phyloP scores from a whole-genome alignment of 192 early-diverging fungal species.

The Pilobolus umbonatus region DNA sequence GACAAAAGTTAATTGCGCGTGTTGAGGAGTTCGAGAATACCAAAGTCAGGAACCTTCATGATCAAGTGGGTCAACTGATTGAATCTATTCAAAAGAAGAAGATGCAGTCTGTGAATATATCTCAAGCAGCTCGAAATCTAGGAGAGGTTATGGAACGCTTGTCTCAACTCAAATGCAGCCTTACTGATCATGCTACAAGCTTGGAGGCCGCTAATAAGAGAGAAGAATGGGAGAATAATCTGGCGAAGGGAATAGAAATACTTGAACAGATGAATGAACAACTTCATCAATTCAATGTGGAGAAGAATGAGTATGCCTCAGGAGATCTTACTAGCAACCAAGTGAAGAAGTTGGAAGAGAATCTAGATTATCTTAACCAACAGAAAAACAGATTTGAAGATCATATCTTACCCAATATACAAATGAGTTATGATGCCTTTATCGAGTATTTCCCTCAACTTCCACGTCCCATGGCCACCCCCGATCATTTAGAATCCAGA shows the following conservation, averaged over 20 bases:
- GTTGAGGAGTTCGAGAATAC: slow-evolving; percentile 21
- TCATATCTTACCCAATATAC: slow-evolving; percentile 6
- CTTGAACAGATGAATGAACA: slow-evolving; percentile 22
- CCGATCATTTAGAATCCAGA: slow-evolving; percentile 27
- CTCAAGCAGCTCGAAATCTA: slow-evolving; percentile 11
- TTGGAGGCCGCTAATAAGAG: slow-evolving; percentile 16
- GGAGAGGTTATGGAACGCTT: slow-evolving; percentile 16
- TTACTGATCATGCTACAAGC: slow-evolving; percentile 13
- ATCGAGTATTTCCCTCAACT: slow-evolving; percentile 19
- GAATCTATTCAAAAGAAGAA: slow-evolving; percentile 12
- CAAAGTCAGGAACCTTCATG: slow-evolving; percentile 15
- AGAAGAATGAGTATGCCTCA: slow-evolving; percentile 17
- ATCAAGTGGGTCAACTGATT: slow-evolving; percentile 16
- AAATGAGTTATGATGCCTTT: slow-evolving; percentile 22
- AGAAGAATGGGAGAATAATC: slow-evolving; percentile 12
- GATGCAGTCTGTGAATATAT: slow-evolving; percentile 8
- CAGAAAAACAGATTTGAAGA: slow-evolving; percentile 12
- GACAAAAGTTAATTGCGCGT: background rate
- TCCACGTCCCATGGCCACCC: slow-evolving; percentile 18
- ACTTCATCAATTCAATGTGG: slow-evolving; percentile 19
- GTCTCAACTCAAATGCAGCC: slow-evolving; percentile 10
- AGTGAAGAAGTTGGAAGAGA: slow-evolving; percentile 9
- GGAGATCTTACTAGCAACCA: slow-evolving; percentile 7
- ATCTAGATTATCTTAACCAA: slow-evolving; percentile 5
- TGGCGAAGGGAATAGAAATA: background rate